These are phyloP conservation scores for Solanum virginianum DNA, from an alignment of 257 asterid genomes.

Conservation along the genomic window DNA sequence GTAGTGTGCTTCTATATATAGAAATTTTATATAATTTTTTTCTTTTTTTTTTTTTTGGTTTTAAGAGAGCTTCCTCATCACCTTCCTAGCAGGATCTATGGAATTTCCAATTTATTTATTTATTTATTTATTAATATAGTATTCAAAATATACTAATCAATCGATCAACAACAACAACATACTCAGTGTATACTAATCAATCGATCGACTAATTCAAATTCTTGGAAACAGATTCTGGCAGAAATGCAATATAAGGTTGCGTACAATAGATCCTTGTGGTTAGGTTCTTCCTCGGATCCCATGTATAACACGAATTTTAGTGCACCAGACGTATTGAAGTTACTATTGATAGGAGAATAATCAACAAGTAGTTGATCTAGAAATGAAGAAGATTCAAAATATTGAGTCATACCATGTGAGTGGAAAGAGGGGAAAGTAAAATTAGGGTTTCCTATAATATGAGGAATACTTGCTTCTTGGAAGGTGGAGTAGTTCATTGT, in stretches of 20 bases:
- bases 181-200: neutral
- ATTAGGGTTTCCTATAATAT: neutral
- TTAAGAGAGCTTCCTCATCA: conserved; percentile 2
- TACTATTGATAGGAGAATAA: neutral
- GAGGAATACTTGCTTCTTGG: neutral
- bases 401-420: neutral
- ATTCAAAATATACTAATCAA: no score
- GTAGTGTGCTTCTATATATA: neutral
- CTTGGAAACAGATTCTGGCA: no score
- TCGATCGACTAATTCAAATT: neutral
- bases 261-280: no score
- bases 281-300: no score
- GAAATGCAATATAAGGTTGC: fast-evolving
- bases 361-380: neutral
- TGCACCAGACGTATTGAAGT: neutral
- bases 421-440: neutral
- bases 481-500: neutral
- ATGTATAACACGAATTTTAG: no score
- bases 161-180: no score
- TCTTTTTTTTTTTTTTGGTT: neutral
- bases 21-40: no score
- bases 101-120: conserved; percentile 1
- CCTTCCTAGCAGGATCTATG: conserved; percentile 12
- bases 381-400: conserved; percentile 1
- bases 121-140: neutral